These are phyloP conservation scores for Penicillium sp. DNA, from an alignment of 2,329 filamentous ascomycete genomes.

Conservation along the genomic window DNA sequence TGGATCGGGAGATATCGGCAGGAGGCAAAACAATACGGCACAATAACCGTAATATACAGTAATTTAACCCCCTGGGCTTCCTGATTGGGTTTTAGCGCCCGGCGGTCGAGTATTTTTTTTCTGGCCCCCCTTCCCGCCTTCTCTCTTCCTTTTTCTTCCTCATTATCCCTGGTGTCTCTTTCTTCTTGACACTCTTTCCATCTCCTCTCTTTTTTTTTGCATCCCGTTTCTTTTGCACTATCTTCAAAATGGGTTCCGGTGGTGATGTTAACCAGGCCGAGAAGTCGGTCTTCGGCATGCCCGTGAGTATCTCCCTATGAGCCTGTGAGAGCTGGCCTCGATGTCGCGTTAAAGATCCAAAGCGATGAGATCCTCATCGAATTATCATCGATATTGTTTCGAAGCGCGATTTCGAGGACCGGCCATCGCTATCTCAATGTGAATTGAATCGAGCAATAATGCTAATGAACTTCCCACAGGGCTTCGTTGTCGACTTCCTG, in stretches of 20 bases:
- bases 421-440: background rate
- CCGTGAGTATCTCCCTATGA: constrained; percentile 32
- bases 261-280: constrained; percentile 44
- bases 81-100: constrained; percentile 26
- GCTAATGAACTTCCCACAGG: constrained; percentile 46
- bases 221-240: constrained; percentile 34
- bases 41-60: constrained; percentile 9
- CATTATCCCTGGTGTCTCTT: constrained; percentile 26
- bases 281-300: constrained; percentile 49
- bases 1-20: constrained; percentile 35
- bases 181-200: constrained; percentile 28
- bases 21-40: constrained; percentile 10
- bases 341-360: background rate
- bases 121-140: constrained; percentile 26
- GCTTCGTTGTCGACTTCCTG: constrained; percentile 96
- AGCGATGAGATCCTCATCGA: constrained; percentile 1
- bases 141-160: constrained; percentile 38
- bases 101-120: constrained; percentile 33
- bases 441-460: background rate
- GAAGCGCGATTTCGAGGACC: background rate
- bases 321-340: background rate
- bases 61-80: constrained; percentile 7
- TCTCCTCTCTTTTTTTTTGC: constrained; percentile 34
- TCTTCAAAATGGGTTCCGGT: constrained; percentile 41
- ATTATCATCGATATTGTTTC: background rate